Evolutionary conservation across 2,329 filamentous ascomycete genomes (phyloP).

Genomic region (Aspergillus piperis): DNA sequence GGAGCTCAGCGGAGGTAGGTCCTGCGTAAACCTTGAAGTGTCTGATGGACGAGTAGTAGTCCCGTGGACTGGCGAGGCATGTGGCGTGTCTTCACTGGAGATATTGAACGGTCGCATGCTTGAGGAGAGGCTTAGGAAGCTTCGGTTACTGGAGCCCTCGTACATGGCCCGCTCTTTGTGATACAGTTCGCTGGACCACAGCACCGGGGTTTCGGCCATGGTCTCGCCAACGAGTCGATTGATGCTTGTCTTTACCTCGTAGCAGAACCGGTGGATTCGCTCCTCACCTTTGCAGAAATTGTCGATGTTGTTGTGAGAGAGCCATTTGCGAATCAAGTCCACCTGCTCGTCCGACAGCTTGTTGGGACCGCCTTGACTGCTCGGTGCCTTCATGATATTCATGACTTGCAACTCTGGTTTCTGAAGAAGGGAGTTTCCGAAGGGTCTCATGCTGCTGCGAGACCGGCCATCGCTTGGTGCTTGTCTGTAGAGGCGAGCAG

Average conservation of each 20-base stretch:
- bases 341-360: constrained; percentile 96
- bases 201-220: constrained; percentile 77
- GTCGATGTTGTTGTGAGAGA: constrained; percentile 77
- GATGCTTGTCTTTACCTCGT: constrained; percentile 84
- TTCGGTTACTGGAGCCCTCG: constrained; percentile 42
- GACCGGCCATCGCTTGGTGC: constrained; percentile 36
- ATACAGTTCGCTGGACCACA: constrained; percentile 92
- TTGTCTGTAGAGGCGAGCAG: constrained; percentile 33
- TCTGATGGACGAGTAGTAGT: constrained; percentile 34
- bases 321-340: constrained; percentile 79
- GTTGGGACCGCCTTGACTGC: constrained; percentile 85
- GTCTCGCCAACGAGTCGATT: constrained; percentile 82
- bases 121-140: constrained; percentile 37
- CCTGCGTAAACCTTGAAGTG: constrained; percentile 35
- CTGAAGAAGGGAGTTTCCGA: constrained; percentile 65
- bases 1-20: constrained; percentile 44
- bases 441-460: constrained; percentile 48
- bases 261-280: constrained; percentile 87
- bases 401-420: constrained; percentile 83
- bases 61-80: constrained; percentile 30
- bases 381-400: constrained; percentile 78
- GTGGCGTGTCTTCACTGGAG: constrained; percentile 46
- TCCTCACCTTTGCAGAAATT: constrained; percentile 96
- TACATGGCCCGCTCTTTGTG: constrained; percentile 62
- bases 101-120: constrained; percentile 48